A percentile compares a stretch with the other conserved stretches of the same genome.
These are phyloP conservation scores for Fusarium hostae DNA, from an alignment of 2,329 filamentous ascomycete genomes.

Conservation along the genomic window DNA sequence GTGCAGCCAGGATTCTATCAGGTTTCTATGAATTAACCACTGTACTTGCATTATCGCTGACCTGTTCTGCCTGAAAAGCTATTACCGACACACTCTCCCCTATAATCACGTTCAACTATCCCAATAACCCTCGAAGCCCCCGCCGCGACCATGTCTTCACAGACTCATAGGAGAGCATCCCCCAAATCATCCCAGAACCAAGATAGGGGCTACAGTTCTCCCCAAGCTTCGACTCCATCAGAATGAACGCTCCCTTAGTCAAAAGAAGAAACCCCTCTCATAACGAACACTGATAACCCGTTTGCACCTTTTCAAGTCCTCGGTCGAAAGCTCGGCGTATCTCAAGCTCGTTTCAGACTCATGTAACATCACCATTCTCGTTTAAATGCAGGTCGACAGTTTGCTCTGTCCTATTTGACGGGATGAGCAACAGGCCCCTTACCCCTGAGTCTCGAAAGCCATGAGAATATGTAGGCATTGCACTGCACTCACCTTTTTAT, in stretches of 20 bases:
- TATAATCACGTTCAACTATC: neutral
- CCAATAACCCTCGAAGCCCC: neutral
- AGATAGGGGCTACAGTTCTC: too few relatives aligned
- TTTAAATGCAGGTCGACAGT: neutral
- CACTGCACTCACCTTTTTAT: neutral
- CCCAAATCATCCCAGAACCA: neutral
- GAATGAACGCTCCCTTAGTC: neutral
- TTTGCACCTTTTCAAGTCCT: neutral
- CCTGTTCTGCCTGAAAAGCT: neutral
- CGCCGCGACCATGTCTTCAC: neutral
- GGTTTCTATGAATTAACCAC: too few relatives aligned
- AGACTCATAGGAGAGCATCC: neutral
- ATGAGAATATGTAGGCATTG: neutral
- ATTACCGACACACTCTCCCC: too few relatives aligned
- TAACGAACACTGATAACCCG: neutral
- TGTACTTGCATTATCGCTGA: neutral
- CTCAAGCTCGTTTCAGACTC: rapidly evolving
- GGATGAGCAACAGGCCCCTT: too few relatives aligned
- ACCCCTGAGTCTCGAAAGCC: neutral
- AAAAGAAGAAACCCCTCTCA: neutral
- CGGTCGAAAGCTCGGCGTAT: neutral
- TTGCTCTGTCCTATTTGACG: neutral
- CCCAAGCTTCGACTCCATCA: rapidly evolving
- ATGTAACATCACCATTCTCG: rapidly evolving
- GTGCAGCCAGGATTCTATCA: rapidly evolving